A percentile compares a stretch with the other conserved stretches of the same genome.
Conservation (phyloP, 1,284 basidiomycete genomes). For the Sutorius eximius region DNA sequence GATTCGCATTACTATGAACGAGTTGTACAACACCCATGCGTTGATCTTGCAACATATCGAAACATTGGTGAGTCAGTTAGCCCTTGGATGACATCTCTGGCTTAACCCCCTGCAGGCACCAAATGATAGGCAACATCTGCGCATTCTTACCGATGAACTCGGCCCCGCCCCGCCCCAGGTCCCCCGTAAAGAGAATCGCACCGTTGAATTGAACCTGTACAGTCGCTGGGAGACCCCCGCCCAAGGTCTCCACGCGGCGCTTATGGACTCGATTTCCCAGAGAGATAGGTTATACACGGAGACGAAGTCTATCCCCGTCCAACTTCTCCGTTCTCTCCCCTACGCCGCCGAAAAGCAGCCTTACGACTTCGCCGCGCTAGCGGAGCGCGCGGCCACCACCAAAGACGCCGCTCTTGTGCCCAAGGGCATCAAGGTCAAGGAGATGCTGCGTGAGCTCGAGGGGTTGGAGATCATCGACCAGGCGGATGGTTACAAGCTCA, state of each 20-base stretch:
- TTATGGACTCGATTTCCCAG: conserved; percentile 97
- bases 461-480: conserved; percentile 86
- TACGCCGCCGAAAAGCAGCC: conserved; percentile 81
- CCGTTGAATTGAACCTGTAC: conserved; percentile 90
- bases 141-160: conserved; percentile 94
- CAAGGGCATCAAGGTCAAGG: conserved; percentile 98
- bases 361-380: conserved; percentile 86
- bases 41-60: conserved; percentile 95
- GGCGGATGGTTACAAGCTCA: conserved; percentile 84
- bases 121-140: conserved; percentile 95
- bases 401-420: conserved; percentile 95
- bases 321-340: conserved; percentile 94
- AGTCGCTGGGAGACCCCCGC: conserved; percentile 99
- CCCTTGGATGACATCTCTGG: not conserved
- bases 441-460: conserved; percentile 96
- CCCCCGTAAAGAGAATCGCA: conserved; percentile 95
- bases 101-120: conserved; percentile 65
- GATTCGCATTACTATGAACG: conserved; percentile 98
- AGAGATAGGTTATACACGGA: conserved; percentile 99
- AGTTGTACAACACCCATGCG: conserved; percentile 97
- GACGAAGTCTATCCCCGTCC: conserved; percentile 98
- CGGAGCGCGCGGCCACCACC: conserved; percentile 93
- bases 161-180: conserved; percentile 92
- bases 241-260: conserved; percentile 92
- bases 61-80: conserved; percentile 66